phyloP scores from a whole-genome alignment of 208 protist genomes.

The Trypanosomatidae sp. region DNA sequence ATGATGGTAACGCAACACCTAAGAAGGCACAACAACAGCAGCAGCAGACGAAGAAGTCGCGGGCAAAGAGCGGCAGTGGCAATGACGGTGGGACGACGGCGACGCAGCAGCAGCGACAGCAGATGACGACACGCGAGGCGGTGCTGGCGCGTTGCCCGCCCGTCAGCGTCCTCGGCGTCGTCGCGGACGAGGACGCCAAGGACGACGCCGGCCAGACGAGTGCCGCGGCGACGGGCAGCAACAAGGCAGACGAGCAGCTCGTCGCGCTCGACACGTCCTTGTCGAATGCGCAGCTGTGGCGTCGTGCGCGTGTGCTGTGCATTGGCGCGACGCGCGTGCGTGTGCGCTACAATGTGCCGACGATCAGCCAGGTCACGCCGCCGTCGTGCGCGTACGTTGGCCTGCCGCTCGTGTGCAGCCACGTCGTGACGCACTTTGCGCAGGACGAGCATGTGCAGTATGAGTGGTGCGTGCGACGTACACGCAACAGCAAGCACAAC shows the following conservation, averaged over 20 bases:
- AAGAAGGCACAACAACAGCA: no score
- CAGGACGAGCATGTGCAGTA: conserved; percentile 20
- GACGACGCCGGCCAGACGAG: not conserved
- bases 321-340: conserved; percentile 19
- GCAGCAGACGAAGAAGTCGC: no score
- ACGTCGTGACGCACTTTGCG: conserved; percentile 41
- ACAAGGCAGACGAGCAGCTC: conserved; percentile 1
- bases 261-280: conserved; percentile 33
- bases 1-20: no score
- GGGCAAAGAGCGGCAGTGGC: no score
- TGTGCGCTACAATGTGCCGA: conserved; percentile 66
- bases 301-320: conserved; percentile 18
- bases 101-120: no score
- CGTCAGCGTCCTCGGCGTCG: conserved; percentile 26
- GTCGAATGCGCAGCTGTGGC: conserved; percentile 49
- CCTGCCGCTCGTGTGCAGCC: conserved; percentile 45
- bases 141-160: conserved; percentile 30
- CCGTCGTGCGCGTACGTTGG: conserved; percentile 52
- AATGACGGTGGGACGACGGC: no score
- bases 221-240: no score
- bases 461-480: conserved; percentile 42
- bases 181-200: conserved; percentile 1
- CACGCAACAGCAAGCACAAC: not conserved
- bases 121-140: no score
- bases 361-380: conserved; percentile 41